phyloP scores from a whole-genome alignment of 2,329 filamentous ascomycete genomes.

The Cadophora gregata region DNA sequence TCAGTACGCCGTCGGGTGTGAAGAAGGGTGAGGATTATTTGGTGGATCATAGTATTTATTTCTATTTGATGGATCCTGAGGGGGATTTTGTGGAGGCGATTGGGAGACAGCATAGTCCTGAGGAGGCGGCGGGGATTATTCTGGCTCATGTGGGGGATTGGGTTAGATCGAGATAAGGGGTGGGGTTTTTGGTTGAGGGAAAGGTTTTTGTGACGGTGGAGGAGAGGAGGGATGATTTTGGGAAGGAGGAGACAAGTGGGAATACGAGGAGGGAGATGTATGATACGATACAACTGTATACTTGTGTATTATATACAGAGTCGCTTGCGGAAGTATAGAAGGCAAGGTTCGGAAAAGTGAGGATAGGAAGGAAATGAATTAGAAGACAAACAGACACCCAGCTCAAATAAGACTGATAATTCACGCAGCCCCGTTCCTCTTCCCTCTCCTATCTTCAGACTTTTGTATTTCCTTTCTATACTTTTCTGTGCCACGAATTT shows the following conservation, averaged over 20 bases:
- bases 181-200: neutral
- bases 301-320: slow-evolving; percentile 5
- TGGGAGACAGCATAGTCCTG: slow-evolving; percentile 90
- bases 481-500: no score
- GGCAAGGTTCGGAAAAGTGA: neutral
- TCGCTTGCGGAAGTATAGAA: neutral
- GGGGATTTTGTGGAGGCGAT: slow-evolving; percentile 98
- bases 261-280: slow-evolving; percentile 7
- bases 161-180: slow-evolving; percentile 39
- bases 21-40: slow-evolving; percentile 95
- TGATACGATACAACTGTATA: slow-evolving; percentile 17
- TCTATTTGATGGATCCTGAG: slow-evolving; percentile 98
- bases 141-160: slow-evolving; percentile 83
- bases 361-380: neutral
- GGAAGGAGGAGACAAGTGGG: neutral
- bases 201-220: neutral
- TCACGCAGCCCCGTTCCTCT: no score
- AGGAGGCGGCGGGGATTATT: slow-evolving; percentile 84
- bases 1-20: slow-evolving; percentile 87
- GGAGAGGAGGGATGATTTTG: neutral
- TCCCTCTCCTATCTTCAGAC: no score
- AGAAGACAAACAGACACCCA: neutral
- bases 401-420: no score
- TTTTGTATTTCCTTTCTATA: no score
- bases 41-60: slow-evolving; percentile 99